Conservation (phyloP, 1,139 yeast genomes). For the Debaryomycetaceae sp. region DNA sequence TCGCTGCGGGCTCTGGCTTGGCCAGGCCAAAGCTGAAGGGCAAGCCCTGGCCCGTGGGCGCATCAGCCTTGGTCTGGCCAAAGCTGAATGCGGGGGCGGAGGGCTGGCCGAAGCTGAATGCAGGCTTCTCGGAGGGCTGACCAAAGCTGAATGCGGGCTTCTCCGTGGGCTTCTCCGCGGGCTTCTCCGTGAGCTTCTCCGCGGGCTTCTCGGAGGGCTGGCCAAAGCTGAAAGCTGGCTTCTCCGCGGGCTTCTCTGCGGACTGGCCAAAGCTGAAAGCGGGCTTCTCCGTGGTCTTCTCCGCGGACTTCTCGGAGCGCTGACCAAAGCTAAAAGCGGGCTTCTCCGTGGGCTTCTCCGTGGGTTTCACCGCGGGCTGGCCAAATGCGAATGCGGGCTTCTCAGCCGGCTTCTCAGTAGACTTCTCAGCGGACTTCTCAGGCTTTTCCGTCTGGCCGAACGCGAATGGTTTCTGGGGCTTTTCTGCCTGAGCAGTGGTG, state of each 20-base stretch:
- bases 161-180: background rate
- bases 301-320: slow-evolving; percentile 3
- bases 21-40: slow-evolving; percentile 13
- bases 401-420: too few species aligned
- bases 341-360: too few species aligned
- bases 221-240: slow-evolving; percentile 7
- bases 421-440: slow-evolving; percentile 1
- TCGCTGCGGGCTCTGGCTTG: slow-evolving; percentile 10
- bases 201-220: slow-evolving; percentile 3
- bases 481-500: too few species aligned
- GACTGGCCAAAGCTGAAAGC: slow-evolving; percentile 7
- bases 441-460: too few species aligned
- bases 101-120: slow-evolving; percentile 7
- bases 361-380: slow-evolving; percentile 3
- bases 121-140: slow-evolving; percentile 7
- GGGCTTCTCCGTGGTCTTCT: too few species aligned
- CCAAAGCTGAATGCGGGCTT: slow-evolving; percentile 14
- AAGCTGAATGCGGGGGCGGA: slow-evolving; percentile 14
- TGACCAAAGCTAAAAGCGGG: slow-evolving; percentile 5
- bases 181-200: too few species aligned
- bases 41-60: slow-evolving; percentile 5
- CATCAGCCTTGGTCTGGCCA: slow-evolving; percentile 7
- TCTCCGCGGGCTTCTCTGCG: background rate
- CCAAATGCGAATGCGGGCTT: slow-evolving; percentile 6
- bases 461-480: too few species aligned